A percentile compares a stretch with the other conserved stretches of the same genome.
Evolutionary conservation across 2,329 filamentous ascomycete genomes (phyloP).

Genomic region (Clathrospora elynae): DNA sequence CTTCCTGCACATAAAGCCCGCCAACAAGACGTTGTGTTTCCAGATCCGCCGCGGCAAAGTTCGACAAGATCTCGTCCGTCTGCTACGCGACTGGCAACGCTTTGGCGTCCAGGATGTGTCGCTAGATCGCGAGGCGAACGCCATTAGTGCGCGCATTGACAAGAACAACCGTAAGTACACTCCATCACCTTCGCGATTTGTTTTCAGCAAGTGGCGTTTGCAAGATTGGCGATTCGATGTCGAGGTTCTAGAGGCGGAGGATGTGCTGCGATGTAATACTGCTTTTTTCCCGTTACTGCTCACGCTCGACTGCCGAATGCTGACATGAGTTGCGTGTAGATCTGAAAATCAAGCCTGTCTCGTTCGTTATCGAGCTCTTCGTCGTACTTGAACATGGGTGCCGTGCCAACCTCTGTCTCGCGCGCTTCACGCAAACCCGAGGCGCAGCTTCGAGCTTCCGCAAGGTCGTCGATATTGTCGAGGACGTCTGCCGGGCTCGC

Average conservation of each 20-base stretch:
- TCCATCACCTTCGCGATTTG: slow-evolving; percentile 9
- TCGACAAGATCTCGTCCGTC: slow-evolving; percentile 74
- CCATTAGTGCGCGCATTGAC: slow-evolving; percentile 78
- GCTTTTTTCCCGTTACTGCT: slow-evolving; percentile 4
- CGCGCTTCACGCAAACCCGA: slow-evolving; percentile 84
- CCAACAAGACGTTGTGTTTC: slow-evolving; percentile 75
- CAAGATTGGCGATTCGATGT: slow-evolving; percentile 24
- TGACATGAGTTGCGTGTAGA: slow-evolving; percentile 56
- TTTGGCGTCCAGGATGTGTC: slow-evolving; percentile 81
- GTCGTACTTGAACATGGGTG: slow-evolving; percentile 85
- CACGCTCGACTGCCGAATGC: background rate
- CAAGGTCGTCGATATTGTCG: slow-evolving; percentile 77
- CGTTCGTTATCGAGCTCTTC: slow-evolving; percentile 85
- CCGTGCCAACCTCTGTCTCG: slow-evolving; percentile 75
- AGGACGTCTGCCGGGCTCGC: slow-evolving; percentile 68
- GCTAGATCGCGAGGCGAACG: slow-evolving; percentile 77
- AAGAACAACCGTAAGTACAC: slow-evolving; percentile 74
- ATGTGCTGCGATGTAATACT: slow-evolving; percentile 27
- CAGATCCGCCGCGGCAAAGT: slow-evolving; percentile 72
- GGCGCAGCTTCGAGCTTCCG: slow-evolving; percentile 92
- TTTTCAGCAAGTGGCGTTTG: slow-evolving; percentile 25
- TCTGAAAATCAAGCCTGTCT: slow-evolving; percentile 82
- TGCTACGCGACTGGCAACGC: slow-evolving; percentile 78
- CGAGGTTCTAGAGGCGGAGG: slow-evolving; percentile 21
- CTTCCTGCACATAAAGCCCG: slow-evolving; percentile 87